phyloP scores from a whole-genome alignment of 768 basidiomycete genomes.

The Leccinum pellstonianum region DNA sequence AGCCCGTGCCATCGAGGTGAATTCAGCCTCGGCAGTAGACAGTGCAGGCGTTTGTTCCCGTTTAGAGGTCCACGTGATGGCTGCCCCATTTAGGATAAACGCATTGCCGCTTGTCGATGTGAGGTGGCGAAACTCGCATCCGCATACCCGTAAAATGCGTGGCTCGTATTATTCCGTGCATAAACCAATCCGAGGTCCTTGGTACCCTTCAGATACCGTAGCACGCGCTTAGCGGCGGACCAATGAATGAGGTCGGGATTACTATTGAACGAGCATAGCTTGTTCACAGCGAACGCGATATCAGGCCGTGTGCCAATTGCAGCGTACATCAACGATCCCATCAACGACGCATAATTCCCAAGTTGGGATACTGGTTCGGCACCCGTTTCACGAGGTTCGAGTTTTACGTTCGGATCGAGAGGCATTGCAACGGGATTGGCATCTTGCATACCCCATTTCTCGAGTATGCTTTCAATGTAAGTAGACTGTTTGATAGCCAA shows the following conservation, averaged over 20 bases:
- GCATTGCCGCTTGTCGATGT: no score
- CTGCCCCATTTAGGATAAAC: background rate
- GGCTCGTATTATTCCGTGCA: background rate
- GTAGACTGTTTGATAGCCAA: background rate
- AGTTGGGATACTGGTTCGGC: background rate
- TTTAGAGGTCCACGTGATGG: background rate
- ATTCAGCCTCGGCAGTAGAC: background rate
- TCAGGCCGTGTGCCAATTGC: background rate
- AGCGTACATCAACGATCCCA: background rate
- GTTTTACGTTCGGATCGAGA: background rate
- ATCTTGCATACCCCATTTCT: background rate
- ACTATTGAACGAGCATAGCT: background rate
- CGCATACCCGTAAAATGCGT: background rate
- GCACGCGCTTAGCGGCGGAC: background rate
- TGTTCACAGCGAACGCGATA: background rate
- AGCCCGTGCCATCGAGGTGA: background rate
- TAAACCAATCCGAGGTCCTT: background rate
- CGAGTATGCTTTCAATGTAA: background rate
- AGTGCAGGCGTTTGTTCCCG: background rate
- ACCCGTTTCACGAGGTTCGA: background rate
- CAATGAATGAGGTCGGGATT: background rate
- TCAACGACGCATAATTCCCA: background rate
- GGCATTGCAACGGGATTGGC: background rate
- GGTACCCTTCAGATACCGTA: background rate
- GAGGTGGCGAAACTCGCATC: background rate